Evolutionary conservation across 345 rosid species (phyloP).

Genomic region (Salix exigua): DNA sequence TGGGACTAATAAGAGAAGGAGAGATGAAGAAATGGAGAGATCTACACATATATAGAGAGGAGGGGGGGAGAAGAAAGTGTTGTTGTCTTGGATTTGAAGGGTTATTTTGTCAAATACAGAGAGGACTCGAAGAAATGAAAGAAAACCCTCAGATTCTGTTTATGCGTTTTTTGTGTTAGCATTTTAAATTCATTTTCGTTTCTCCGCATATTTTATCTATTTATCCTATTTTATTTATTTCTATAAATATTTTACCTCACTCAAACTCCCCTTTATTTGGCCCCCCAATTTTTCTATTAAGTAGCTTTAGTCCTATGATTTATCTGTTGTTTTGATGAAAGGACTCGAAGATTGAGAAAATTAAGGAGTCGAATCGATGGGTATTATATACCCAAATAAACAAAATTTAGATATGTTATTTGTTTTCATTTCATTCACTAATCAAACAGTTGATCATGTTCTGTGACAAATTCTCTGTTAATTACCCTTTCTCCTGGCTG

Average conservation of each 20-base stretch:
- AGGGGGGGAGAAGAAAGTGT: conserved; percentile 15
- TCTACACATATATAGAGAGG: conserved; percentile 30
- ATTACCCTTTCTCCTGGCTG: too few relatives aligned
- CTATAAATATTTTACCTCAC: background rate
- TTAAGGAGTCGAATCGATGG: background rate
- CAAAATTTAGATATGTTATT: too few relatives aligned
- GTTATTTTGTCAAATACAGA: background rate
- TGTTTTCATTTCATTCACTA: too few relatives aligned
- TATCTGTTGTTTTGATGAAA: background rate
- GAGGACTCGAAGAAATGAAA: background rate
- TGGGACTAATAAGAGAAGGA: conserved; percentile 5
- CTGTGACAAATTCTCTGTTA: too few relatives aligned
- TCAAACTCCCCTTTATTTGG: background rate
- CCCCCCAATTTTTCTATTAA: background rate
- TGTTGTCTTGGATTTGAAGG: background rate
- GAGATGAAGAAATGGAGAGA: conserved; percentile 24
- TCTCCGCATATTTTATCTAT: conserved; percentile 64
- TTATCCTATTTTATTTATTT: background rate
- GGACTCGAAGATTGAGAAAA: background rate
- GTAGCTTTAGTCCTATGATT: background rate
- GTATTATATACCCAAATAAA: background rate
- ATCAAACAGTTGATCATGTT: too few relatives aligned
- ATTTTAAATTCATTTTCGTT: conserved; percentile 33
- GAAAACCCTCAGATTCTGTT: conserved; percentile 23
- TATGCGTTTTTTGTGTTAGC: conserved; percentile 18